Base-by-base conservation (phyloP, 1,284 basidiomycete genomes). In the Ustilago esculenta region DNA sequence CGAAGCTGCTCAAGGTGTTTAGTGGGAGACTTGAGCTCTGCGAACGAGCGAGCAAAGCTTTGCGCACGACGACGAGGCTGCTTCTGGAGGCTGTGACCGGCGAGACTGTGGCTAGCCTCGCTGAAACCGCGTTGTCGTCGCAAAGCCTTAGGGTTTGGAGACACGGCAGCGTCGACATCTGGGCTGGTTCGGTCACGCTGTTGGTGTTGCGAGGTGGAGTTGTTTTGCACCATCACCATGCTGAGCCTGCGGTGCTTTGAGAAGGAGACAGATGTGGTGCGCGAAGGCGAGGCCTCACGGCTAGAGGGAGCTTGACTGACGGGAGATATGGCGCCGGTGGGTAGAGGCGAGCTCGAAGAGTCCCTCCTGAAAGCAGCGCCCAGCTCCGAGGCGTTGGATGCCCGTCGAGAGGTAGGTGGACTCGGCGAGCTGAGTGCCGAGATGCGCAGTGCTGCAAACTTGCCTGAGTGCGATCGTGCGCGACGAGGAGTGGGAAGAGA, bases 41-140 rank as follows among this genome's bases (percentile, higher is more conserved):
- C 67, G 44, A 70, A 70, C 2, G 67, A 70, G 8, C 67, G 56
- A 10, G 67, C 67, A 47, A 70, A 70, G 55, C 61, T 65, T 14
- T 57, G 41, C 3, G 67, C 56, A 20, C 67, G 57, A 9, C 61
- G 67, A n/a, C 67, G 56, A 10, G 56, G 40, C 32, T 53, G 48
- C 21, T 35, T 25, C 11, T 53, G 41, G 14, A 40, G 37, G 8
- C 27, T 20, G 18, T 27, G 24, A 9, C 17, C 42, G 2, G 8
- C 36, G 3, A 41, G 27, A 29, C 27, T 25, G 23, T 48, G 48
- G 14, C 12, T 21, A 12, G 42, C 57, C 27, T 68, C 58, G 36
- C 58, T 68, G 41, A 51, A 53, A 24, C 58, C 55, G 10, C 66
- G 51, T 11, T 39, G 59, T 10, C 48, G 66, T 33, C 43, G 58